These are phyloP conservation scores for Candida pini DNA, from an alignment of 805 yeast genomes.

Conservation along the genomic window DNA sequence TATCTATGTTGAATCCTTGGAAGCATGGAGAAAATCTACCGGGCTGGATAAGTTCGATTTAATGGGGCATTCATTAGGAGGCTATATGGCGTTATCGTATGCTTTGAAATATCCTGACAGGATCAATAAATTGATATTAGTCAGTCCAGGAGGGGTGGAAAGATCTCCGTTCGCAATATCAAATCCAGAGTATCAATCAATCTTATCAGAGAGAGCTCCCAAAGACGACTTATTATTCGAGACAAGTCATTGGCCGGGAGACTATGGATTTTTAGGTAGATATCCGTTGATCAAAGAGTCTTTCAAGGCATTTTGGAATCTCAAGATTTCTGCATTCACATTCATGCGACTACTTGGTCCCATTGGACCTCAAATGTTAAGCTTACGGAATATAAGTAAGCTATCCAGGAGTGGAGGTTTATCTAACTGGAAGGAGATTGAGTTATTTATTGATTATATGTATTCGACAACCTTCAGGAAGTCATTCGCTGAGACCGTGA, in stretches of 20 bases:
- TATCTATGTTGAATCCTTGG: constrained; percentile 54
- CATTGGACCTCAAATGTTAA: constrained; percentile 26
- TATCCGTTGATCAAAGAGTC: constrained; percentile 35
- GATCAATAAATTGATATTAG: constrained; percentile 49
- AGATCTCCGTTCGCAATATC: constrained; percentile 57
- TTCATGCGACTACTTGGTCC: constrained; percentile 42
- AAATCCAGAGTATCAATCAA: constrained; percentile 26
- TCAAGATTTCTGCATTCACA: constrained; percentile 41
- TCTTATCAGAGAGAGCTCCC: constrained; percentile 5
- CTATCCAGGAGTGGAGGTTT: constrained; percentile 24
- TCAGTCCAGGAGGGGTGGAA: constrained; percentile 79
- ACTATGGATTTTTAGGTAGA: constrained; percentile 42
- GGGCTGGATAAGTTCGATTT: constrained; percentile 51
- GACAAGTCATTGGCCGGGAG: constrained; percentile 39
- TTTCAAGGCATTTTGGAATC: constrained; percentile 33
- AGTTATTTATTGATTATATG: constrained; percentile 27
- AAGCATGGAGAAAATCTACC: constrained; percentile 52
- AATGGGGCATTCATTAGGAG: constrained; percentile 78
- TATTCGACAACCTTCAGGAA: constrained; percentile 26
- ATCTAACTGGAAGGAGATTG: constrained; percentile 21
- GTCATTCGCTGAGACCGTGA: constrained; percentile 30
- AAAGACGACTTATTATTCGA: constrained; percentile 12
- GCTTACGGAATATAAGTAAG: constrained; percentile 24
- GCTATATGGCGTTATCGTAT: constrained; percentile 63
- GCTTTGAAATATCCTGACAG: constrained; percentile 51